phyloP scores from a whole-genome alignment of 805 yeast genomes.

The Dipodascopsis uninucleata region DNA sequence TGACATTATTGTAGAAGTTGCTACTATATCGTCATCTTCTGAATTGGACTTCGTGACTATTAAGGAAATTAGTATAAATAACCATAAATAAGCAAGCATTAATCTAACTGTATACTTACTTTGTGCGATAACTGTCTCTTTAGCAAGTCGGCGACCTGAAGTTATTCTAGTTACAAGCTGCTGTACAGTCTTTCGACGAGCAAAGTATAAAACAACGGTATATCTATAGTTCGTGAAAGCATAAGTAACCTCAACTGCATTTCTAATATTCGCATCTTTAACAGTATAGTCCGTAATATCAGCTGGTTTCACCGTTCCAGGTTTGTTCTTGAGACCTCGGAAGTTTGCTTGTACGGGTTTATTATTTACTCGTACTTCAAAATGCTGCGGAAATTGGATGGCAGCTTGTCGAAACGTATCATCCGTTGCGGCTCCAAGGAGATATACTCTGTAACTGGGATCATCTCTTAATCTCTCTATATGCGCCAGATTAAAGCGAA shows the following conservation, averaged over 20 bases:
- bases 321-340: conserved; percentile 70
- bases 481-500: conserved; percentile 47
- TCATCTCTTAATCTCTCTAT: conserved; percentile 37
- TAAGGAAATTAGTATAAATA: conserved; percentile 8
- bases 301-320: conserved; percentile 80
- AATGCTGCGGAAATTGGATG: conserved; percentile 66
- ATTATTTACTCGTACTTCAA: conserved; percentile 63
- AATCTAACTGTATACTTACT: conserved; percentile 37
- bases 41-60: conserved; percentile 37
- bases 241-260: conserved; percentile 52
- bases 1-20: conserved; percentile 61
- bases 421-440: conserved; percentile 47
- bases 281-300: conserved; percentile 57
- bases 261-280: conserved; percentile 31
- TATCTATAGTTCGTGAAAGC: conserved; percentile 53
- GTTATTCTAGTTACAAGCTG: conserved; percentile 43
- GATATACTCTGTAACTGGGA: conserved; percentile 41
- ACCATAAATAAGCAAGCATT: conserved; percentile 7
- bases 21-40: conserved; percentile 68
- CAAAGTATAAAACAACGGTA: conserved; percentile 56
- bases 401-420: conserved; percentile 27
- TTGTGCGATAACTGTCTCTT: conserved; percentile 47
- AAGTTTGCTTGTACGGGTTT: conserved; percentile 49
- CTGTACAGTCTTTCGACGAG: conserved; percentile 46
- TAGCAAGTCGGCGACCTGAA: conserved; percentile 51